A percentile compares a stretch with the other conserved stretches of the same genome.
phyloP scores from a whole-genome alignment of 2,329 filamentous ascomycete species.

The Ilyonectria destructans region DNA sequence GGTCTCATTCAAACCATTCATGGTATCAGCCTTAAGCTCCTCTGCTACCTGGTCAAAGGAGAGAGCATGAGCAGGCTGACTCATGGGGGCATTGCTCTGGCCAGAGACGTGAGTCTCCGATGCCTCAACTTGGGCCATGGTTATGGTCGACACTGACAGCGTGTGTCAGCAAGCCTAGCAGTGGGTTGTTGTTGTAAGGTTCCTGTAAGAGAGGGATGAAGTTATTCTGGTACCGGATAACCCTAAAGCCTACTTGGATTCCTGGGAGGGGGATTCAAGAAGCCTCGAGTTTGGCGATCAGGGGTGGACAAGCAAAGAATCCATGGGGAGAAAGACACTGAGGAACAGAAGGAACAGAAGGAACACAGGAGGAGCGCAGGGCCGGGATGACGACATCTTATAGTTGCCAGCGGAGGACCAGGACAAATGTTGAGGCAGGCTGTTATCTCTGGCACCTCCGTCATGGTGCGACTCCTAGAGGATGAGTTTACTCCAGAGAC shows the following conservation, averaged over 20 bases:
- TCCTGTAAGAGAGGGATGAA: slow-evolving; percentile 23
- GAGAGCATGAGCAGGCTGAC: slow-evolving; percentile 72
- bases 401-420: slow-evolving; percentile 35
- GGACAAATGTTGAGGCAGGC: slow-evolving; percentile 28
- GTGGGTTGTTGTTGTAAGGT: not conserved
- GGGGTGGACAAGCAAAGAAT: slow-evolving; percentile 37
- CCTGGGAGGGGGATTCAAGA: slow-evolving; percentile 41
- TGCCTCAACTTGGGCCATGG: slow-evolving; percentile 44
- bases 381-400: slow-evolving; percentile 45
- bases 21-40: slow-evolving; percentile 68
- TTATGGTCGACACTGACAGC: slow-evolving; percentile 32
- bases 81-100: slow-evolving; percentile 60
- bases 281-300: slow-evolving; percentile 44
- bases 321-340: slow-evolving; percentile 34
- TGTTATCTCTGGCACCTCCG: slow-evolving; percentile 23
- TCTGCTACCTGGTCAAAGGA: slow-evolving; percentile 63
- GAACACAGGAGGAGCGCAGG: slow-evolving; percentile 22
- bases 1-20: slow-evolving; percentile 67
- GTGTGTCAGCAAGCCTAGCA: slow-evolving; percentile 33
- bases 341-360: slow-evolving; percentile 7
- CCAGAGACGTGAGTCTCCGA: slow-evolving; percentile 51
- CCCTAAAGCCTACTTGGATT: slow-evolving; percentile 41
- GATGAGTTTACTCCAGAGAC: slow-evolving; percentile 31
- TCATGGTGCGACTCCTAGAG: slow-evolving; percentile 24
- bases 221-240: slow-evolving; percentile 13